These are phyloP conservation scores for Tephrocybe sp. DNA, from an alignment of 768 basidiomycete genomes.

Conservation along the genomic window DNA sequence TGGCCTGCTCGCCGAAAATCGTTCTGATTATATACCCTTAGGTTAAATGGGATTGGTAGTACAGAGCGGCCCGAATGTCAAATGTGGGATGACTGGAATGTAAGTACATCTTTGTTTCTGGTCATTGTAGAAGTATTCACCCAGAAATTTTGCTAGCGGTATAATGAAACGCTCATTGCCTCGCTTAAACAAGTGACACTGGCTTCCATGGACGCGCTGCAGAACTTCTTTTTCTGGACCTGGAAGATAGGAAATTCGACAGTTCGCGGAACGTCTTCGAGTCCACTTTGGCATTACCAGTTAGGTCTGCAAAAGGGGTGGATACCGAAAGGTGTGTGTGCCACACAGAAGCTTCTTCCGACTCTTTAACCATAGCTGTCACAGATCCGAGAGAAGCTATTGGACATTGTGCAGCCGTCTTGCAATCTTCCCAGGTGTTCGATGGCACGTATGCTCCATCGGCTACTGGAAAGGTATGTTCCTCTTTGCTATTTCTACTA, in stretches of 20 bases:
- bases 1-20: constrained; percentile 17
- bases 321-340: constrained; percentile 67
- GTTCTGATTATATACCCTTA: constrained; percentile 19
- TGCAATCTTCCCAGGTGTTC: constrained; percentile 42
- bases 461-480: constrained; percentile 65
- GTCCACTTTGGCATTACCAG: constrained; percentile 85
- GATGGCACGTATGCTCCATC: constrained; percentile 55
- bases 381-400: constrained; percentile 46
- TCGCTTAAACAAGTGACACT: constrained; percentile 64
- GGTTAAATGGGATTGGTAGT: constrained; percentile 46
- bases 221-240: constrained; percentile 96
- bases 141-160: constrained; percentile 35
- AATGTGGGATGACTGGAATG: constrained; percentile 44
- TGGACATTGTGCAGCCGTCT: constrained; percentile 40
- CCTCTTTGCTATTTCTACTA: not conserved
- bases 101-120: constrained; percentile 20
- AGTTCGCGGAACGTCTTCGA: constrained; percentile 57
- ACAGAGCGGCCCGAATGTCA: constrained; percentile 34
- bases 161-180: constrained; percentile 54
- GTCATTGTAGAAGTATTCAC: not conserved
- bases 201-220: constrained; percentile 85
- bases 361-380: not conserved
- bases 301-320: constrained; percentile 85
- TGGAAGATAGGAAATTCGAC: constrained; percentile 93
- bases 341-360: not conserved